phyloP scores from a whole-genome alignment of 495 filamentous ascomycete genomes.

The Annulohypoxylon stygium region DNA sequence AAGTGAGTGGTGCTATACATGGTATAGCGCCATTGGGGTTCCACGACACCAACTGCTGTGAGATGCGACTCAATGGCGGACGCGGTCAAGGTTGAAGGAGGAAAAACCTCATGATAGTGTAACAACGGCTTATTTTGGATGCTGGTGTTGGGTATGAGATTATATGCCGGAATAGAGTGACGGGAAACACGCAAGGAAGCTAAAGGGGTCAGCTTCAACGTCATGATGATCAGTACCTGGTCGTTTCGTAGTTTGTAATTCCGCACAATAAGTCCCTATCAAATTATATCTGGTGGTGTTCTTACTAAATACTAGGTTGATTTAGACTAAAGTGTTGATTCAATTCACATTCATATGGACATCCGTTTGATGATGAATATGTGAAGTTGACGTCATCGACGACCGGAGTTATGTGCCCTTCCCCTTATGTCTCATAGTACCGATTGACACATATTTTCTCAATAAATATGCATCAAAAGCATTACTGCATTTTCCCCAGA shows the following conservation, averaged over 20 bases:
- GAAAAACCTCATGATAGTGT: constrained; percentile 54
- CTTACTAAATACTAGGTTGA: not conserved
- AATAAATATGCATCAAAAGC: not conserved
- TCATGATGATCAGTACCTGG: constrained; percentile 18
- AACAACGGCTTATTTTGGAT: constrained; percentile 73
- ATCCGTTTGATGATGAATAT: not conserved
- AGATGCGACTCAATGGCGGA: constrained; percentile 68
- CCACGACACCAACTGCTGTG: constrained; percentile 63
- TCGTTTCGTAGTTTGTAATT: not conserved
- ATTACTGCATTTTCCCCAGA: not conserved
- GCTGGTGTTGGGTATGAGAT: constrained; percentile 73
- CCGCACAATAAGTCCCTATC: not conserved
- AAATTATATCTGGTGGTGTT: not conserved
- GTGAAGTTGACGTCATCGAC: constrained; percentile 22
- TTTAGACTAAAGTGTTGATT: not conserved
- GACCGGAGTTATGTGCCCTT: not conserved
- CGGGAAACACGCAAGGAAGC: constrained; percentile 65
- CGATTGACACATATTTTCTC: not conserved
- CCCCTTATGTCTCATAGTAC: not conserved
- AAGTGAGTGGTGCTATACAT: constrained; percentile 77
- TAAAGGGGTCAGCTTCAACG: constrained; percentile 59
- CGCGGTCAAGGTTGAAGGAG: constrained; percentile 44
- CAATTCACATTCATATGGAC: not conserved
- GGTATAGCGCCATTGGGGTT: constrained; percentile 74
- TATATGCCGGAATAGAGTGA: constrained; percentile 70